A percentile compares a stretch with the other conserved stretches of the same genome.
These are phyloP conservation scores for Laetiporus sulphureus DNA, from an alignment of 1,284 basidiomycete species.

Conservation along the genomic window DNA sequence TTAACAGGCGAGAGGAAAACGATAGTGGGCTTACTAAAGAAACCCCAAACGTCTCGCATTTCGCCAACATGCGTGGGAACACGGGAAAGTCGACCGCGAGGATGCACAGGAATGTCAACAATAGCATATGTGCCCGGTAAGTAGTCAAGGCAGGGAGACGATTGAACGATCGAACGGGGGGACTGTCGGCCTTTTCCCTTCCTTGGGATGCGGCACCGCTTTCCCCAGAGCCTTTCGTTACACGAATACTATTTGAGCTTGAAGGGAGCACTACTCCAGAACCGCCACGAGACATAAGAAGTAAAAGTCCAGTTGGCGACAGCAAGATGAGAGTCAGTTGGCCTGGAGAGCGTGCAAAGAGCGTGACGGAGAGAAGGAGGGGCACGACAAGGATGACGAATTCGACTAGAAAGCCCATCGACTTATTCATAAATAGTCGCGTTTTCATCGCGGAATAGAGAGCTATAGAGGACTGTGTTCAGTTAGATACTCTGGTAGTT, in stretches of 20 bases:
- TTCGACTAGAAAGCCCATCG: conserved; percentile 44
- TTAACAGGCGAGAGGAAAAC: neutral
- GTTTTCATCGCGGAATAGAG: conserved; percentile 57
- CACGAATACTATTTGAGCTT: too few relatives aligned
- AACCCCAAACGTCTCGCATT: conserved; percentile 93
- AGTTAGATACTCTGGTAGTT: conserved; percentile 10
- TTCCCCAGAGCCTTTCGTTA: too few relatives aligned
- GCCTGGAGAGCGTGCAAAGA: conserved; percentile 56
- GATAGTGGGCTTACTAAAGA: conserved; percentile 72
- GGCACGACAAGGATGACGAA: conserved; percentile 69
- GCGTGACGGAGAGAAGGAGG: conserved; percentile 73
- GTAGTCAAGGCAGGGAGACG: conserved; percentile 71
- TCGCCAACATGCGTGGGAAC: conserved; percentile 85
- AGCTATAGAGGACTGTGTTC: conserved; percentile 60
- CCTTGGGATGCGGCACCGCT: conserved; percentile 1
- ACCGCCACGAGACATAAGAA: conserved; percentile 37
- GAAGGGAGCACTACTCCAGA: conserved; percentile 46
- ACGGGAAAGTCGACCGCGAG: conserved; percentile 94
- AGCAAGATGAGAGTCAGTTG: conserved; percentile 47
- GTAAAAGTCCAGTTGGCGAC: conserved; percentile 35
- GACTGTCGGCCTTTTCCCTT: conserved; percentile 7
- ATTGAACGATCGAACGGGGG: conserved; percentile 12
- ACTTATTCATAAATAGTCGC: conserved; percentile 32
- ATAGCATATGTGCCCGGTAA: conserved; percentile 93
- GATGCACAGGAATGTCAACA: conserved; percentile 88